Base-by-base conservation (phyloP, 352 stramenopile species). In the Pythium coloratum region DNA sequence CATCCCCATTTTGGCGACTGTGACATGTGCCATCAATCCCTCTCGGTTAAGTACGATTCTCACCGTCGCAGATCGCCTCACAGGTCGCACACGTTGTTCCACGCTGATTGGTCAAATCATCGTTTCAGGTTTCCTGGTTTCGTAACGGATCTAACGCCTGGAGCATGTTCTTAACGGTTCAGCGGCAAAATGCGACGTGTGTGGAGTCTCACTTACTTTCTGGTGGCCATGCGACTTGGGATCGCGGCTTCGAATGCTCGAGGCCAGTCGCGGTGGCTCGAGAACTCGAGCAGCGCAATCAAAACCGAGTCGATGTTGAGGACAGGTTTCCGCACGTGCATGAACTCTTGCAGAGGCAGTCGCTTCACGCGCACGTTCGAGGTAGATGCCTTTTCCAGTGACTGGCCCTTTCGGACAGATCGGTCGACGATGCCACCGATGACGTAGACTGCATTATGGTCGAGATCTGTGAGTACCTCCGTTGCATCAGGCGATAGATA, bases 401-500 rank as follows among this genome's bases (percentile, higher is more conserved):
- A 54, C 44, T 68, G 57, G 14, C 81, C 69, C 79, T 92, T 94
- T 51, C 85, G 85, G 47, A 94, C 86, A 2, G 89, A 91, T 24
- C 88, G 85, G 49, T 97, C 89, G 30, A 94, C 84, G 58, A 97
- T 94, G 28, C 85, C 89, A 30, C 88, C 88, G 44, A 97, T 69
- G 44, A 96, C 77, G 67, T 97, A 96, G 9, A 92, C 76, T 8
- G 54, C 69, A 16, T 57, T 40, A 20, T 73, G 67, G 59, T 93
- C 73, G 6, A 97, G 38, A 4, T 70, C 49, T 1, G 71, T 46
- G 0, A 97, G 77, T 6, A 91, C 72, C 24, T 91, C 78, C 0
- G 81, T 65, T n/a, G 88, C 86, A 59, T 97, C 90, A 5, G 90
- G 89, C 0, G 87, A 95, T 18, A 97, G 62, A 55, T 96, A 95